Conservation (phyloP, 805 yeast genomes). For the Isabelozyma rhagii region DNA sequence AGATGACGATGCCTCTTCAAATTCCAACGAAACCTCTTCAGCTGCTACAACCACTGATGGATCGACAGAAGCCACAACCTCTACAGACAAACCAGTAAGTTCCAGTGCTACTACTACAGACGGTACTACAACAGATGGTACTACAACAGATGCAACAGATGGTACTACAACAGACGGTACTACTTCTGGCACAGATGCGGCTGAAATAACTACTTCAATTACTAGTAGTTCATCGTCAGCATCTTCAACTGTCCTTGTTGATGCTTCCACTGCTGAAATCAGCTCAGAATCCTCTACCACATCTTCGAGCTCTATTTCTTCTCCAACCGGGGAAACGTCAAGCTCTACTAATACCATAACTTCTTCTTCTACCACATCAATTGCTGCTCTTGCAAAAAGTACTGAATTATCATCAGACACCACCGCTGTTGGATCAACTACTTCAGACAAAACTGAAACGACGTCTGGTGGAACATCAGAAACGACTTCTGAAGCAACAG, state of each 20-base stretch:
- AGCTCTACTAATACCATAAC: too few relatives aligned
- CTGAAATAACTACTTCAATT: neutral
- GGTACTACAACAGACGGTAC: neutral
- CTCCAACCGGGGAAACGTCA: neutral
- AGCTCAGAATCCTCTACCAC: neutral
- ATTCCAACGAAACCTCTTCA: neutral
- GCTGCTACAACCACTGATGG: neutral
- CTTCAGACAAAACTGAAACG: neutral
- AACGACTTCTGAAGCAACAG: neutral
- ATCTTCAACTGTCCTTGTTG: neutral
- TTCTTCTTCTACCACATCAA: too few relatives aligned
- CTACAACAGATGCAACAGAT: neutral
- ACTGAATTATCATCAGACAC: too few relatives aligned
- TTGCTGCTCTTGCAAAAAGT: too few relatives aligned
- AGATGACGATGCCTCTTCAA: slow-evolving; percentile 9
- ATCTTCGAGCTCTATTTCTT: neutral
- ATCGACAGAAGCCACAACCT: neutral
- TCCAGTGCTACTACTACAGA: neutral
- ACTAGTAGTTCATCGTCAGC: neutral
- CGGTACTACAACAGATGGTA: neutral
- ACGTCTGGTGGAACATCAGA: neutral
- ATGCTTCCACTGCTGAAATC: neutral
- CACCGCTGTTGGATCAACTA: neutral
- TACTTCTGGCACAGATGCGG: neutral
- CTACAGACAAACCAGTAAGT: neutral